These are phyloP conservation scores for Solanum bulbocastanum DNA, from an alignment of 257 asterid genomes.

Conservation along the genomic window DNA sequence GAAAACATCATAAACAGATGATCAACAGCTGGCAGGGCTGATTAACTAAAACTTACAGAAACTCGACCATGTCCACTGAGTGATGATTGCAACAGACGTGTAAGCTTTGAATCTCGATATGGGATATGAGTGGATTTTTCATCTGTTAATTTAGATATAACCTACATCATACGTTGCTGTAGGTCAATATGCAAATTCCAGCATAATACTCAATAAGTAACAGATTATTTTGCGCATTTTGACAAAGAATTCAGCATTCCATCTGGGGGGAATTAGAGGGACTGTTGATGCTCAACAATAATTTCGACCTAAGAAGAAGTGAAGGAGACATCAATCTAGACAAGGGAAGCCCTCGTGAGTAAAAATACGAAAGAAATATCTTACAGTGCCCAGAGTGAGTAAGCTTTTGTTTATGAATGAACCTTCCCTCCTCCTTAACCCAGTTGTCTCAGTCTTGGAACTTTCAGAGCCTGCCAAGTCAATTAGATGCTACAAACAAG, in stretches of 20 bases:
- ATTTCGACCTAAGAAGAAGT: not conserved
- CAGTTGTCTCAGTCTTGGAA: conserved; percentile 72
- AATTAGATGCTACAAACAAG: conserved; percentile 68
- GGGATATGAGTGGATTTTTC: conserved; percentile 82
- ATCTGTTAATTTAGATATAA: conserved; percentile 71
- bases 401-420: conserved; percentile 75
- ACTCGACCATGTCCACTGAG: conserved; percentile 80
- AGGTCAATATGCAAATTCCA: not conserved
- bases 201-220: not conserved
- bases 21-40: not conserved
- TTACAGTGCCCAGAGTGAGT: conserved; percentile 81
- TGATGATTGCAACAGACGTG: conserved; percentile 77
- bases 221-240: not conserved
- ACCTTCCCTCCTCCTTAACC: conserved; percentile 80
- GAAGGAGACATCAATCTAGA: not conserved
- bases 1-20: not conserved
- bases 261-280: not conserved
- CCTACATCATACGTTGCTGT: conserved; percentile 28
- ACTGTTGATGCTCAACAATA: not conserved
- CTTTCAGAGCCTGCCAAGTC: conserved; percentile 94
- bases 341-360: conserved; percentile 4
- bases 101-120: conserved; percentile 76
- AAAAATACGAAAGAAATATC: conserved; percentile 13
- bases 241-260: not conserved
- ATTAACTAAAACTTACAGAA: conserved; percentile 46